Percentiles rank a stretch among this genome's conserved stretches.
Conservation (phyloP, 441 rosid genomes). For the Hura crepitans region DNA sequence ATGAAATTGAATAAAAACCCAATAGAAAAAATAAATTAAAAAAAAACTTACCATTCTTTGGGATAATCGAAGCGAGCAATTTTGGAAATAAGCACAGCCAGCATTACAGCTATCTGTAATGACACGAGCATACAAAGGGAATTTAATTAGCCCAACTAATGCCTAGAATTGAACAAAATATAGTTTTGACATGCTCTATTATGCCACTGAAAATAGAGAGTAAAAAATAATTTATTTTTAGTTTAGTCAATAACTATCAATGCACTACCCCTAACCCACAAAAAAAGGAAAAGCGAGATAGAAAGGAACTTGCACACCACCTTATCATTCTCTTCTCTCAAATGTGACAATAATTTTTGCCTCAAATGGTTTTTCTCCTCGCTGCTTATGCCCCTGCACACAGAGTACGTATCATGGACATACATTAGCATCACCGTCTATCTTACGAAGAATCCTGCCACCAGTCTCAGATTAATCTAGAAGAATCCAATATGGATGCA, state of each 20-base stretch:
- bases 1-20: background rate
- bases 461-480: background rate
- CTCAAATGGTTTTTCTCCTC: slow-evolving; percentile 83
- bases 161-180: background rate
- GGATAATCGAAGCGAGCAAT: slow-evolving; percentile 98
- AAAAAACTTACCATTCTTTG: slow-evolving; percentile 59
- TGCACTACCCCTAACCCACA: background rate
- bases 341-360: slow-evolving; percentile 67
- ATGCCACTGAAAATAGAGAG: background rate
- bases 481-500: slow-evolving; percentile 1
- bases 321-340: slow-evolving; percentile 86
- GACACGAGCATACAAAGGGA: slow-evolving; percentile 20
- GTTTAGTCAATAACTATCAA: background rate
- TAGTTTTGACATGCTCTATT: background rate
- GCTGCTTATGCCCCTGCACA: slow-evolving; percentile 70
- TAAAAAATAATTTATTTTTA: background rate
- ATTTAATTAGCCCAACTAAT: slow-evolving; percentile 13
- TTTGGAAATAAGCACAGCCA: slow-evolving; percentile 90
- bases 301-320: slow-evolving; percentile 32
- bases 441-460: too few species aligned
- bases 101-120: slow-evolving; percentile 72
- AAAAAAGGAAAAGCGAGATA: background rate
- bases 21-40: slow-evolving; percentile 8
- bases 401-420: background rate
- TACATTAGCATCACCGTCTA: background rate